Evolutionary conservation across 163 green algal genomes (phyloP).

Genomic region (Scenedesmus sp.): DNA sequence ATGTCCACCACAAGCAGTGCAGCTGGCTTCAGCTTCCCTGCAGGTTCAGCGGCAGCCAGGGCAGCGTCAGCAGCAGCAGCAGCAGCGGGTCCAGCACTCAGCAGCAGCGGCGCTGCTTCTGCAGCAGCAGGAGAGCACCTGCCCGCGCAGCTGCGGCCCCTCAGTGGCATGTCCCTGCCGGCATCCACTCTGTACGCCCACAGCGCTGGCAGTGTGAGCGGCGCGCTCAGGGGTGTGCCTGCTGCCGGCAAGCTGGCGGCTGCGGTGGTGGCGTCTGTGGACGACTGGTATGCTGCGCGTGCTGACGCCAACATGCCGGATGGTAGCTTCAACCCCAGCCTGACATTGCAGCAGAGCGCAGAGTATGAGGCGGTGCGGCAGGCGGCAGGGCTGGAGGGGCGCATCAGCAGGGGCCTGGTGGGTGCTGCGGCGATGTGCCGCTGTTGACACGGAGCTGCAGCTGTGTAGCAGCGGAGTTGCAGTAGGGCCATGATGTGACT

Average conservation of each 20-base stretch:
- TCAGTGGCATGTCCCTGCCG: background rate
- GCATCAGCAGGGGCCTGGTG: constrained; percentile 32
- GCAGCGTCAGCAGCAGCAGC: constrained; percentile 15
- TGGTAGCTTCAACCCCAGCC: constrained; percentile 29
- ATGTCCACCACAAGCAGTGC: background rate
- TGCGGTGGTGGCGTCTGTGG: constrained; percentile 17
- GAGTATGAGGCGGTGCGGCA: constrained; percentile 11
- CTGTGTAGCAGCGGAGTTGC: background rate
- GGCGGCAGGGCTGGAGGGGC: constrained; percentile 19
- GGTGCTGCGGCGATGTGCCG: background rate
- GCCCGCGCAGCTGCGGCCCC: background rate
- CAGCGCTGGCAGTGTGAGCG: background rate
- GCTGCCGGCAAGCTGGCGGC: constrained; percentile 12
- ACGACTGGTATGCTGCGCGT: background rate
- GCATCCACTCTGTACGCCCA: background rate
- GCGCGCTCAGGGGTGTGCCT: background rate
- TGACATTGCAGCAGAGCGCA: constrained; percentile 43
- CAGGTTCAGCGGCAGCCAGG: background rate
- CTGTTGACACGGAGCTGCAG: background rate
- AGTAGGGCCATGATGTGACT: too few relatives aligned
- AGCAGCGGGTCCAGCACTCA: background rate
- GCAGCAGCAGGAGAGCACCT: background rate
- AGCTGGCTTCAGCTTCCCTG: constrained; percentile 23
- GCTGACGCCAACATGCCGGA: constrained; percentile 28
- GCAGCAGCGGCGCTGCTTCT: background rate